These are phyloP conservation scores for Vinca major DNA, from an alignment of 305 asterid genomes.

Conservation along the genomic window DNA sequence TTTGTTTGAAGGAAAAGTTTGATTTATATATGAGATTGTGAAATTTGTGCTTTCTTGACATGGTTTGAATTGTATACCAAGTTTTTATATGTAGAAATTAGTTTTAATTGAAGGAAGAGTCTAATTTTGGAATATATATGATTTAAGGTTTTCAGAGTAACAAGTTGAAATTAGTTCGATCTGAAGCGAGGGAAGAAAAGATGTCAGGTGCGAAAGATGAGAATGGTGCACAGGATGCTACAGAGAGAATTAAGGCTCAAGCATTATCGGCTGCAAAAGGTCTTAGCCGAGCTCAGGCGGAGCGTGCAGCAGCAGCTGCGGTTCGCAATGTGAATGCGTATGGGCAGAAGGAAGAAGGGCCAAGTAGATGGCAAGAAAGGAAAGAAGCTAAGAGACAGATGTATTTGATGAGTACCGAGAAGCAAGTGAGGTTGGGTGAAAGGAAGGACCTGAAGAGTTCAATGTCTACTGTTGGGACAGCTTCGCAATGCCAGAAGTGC, in stretches of 20 bases:
- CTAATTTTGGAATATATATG: slow-evolving; percentile 2
- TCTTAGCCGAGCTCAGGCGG: slow-evolving; percentile 96
- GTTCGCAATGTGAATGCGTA: slow-evolving; percentile 91
- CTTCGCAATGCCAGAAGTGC: slow-evolving; percentile 89
- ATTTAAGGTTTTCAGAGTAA: slow-evolving; percentile 5
- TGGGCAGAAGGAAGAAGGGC: slow-evolving; percentile 99
- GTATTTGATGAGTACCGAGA: slow-evolving; percentile 92
- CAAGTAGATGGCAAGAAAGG: slow-evolving; percentile 97
- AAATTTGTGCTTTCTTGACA: background rate
- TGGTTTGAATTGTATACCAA: background rate
- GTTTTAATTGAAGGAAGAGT: background rate
- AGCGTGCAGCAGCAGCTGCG: slow-evolving; percentile 90
- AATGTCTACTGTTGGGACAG: slow-evolving; percentile 29
- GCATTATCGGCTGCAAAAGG: slow-evolving; percentile 92
- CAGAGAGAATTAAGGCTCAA: slow-evolving; percentile 83
- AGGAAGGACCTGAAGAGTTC: slow-evolving; percentile 61
- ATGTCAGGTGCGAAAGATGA: slow-evolving; percentile 72
- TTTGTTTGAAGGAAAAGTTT: background rate
- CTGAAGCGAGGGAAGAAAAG: background rate
- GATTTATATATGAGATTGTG: background rate
- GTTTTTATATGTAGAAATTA: background rate
- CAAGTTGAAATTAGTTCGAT: background rate
- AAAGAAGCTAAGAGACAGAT: slow-evolving; percentile 98
- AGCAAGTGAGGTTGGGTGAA: slow-evolving; percentile 87
- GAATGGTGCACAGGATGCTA: slow-evolving; percentile 27